These are phyloP conservation scores for Lachnellula occidentalis DNA, from an alignment of 2,329 filamentous ascomycete species.

Conservation along the genomic window DNA sequence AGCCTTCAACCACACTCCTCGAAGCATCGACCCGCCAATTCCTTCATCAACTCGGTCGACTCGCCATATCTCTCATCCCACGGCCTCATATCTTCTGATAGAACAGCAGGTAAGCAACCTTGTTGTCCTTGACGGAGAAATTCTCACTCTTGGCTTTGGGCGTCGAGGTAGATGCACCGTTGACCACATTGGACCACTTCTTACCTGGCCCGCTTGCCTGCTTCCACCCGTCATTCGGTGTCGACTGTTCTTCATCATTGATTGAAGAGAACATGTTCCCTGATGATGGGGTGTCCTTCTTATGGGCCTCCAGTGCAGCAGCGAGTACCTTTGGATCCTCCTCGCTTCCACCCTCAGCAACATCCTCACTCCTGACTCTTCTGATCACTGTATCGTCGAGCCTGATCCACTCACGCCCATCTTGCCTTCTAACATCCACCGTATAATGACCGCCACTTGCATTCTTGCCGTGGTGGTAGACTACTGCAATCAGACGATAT, in stretches of 20 bases:
- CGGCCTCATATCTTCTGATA: conserved; percentile 56
- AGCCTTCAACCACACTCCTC: neutral
- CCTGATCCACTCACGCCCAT: conserved; percentile 92
- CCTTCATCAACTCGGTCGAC: neutral
- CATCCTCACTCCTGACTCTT: conserved; percentile 79
- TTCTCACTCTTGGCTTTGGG: conserved; percentile 55
- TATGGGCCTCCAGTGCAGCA: conserved; percentile 61
- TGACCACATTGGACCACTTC: conserved; percentile 68
- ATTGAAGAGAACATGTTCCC: conserved; percentile 70
- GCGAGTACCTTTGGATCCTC: conserved; percentile 68
- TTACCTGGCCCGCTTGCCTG: conserved; percentile 70
- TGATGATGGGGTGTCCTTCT: conserved; percentile 44
- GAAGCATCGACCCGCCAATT: too few species aligned
- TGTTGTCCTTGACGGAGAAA: conserved; percentile 74
- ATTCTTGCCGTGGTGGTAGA: conserved; percentile 97
- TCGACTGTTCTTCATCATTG: conserved; percentile 60
- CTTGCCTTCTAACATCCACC: conserved; percentile 90
- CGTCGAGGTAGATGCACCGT: conserved; percentile 53
- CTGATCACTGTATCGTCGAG: conserved; percentile 90
- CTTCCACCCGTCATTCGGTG: conserved; percentile 74
- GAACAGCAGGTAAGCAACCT: conserved; percentile 94
- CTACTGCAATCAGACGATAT: conserved; percentile 82
- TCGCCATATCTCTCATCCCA: neutral
- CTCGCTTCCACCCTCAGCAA: conserved; percentile 78
- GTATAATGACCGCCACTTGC: conserved; percentile 96